Conservation (phyloP, 2,329 filamentous ascomycete genomes). For the Stachybotrys chartarum region DNA sequence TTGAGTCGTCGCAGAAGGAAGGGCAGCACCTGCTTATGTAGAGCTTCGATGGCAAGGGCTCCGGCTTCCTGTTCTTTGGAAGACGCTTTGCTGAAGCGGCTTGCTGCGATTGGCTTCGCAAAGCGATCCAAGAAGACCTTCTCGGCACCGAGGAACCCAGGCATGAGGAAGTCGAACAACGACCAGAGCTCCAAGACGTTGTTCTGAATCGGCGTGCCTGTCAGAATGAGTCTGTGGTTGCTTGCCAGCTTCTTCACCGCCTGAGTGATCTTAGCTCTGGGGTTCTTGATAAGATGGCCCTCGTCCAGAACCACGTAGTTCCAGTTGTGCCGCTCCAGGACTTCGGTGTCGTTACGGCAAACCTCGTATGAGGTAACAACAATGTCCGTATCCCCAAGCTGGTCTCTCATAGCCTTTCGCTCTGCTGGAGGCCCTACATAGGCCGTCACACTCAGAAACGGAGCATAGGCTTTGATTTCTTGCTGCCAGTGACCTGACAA, state of each 20-base stretch:
- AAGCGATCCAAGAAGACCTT: constrained; percentile 97
- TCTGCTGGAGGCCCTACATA: constrained; percentile 88
- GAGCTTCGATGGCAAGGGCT: constrained; percentile 90
- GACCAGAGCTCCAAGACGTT: constrained; percentile 97
- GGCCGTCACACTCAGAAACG: constrained; percentile 81
- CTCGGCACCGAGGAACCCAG: constrained; percentile 87
- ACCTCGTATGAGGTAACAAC: constrained; percentile 98
- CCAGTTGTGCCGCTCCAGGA: constrained; percentile 79
- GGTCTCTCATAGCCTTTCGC: constrained; percentile 61
- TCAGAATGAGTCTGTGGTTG: constrained; percentile 93
- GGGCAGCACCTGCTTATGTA: constrained; percentile 95
- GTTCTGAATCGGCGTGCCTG: constrained; percentile 95
- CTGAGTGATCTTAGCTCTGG: constrained; percentile 89
- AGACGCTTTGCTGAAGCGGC: constrained; percentile 91
- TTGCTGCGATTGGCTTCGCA: constrained; percentile 89
- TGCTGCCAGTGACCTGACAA: constrained; percentile 98
- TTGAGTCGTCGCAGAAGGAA: constrained; percentile 95
- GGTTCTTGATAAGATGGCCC: constrained; percentile 97
- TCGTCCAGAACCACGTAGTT: constrained; percentile 98
- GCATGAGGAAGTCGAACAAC: constrained; percentile 98
- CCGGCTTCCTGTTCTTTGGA: constrained; percentile 98
- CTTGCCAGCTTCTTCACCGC: constrained; percentile 85
- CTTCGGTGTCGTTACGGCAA: constrained; percentile 88
- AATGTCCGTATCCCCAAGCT: constrained; percentile 74
- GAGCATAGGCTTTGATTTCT: constrained; percentile 91